phyloP scores from a whole-genome alignment of 257 asterid genomes.

The Nicotiana sylvestris region DNA sequence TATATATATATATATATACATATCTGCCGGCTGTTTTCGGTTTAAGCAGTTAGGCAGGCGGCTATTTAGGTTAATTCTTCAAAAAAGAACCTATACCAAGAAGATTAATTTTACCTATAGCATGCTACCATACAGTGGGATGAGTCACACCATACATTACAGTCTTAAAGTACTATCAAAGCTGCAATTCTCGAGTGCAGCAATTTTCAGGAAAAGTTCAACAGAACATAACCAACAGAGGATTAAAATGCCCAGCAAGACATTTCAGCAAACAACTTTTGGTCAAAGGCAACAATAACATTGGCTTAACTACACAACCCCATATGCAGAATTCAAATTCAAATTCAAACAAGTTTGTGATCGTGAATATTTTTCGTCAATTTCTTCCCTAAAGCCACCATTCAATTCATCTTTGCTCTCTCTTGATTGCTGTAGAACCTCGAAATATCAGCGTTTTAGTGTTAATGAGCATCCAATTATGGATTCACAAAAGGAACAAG shows the following conservation, averaged over 20 bases:
- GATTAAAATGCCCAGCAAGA: not conserved
- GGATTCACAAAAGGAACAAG: not conserved
- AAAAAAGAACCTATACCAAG: not conserved
- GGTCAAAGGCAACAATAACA: not conserved
- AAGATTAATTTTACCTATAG: not conserved
- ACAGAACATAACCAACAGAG: no score
- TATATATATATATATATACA: no score
- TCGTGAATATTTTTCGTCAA: slow-evolving; percentile 14
- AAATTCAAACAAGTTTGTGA: slow-evolving; percentile 14
- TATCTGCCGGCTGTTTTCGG: no score
- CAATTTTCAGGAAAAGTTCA: no score
- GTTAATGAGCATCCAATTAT: not conserved
- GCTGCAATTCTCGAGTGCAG: no score
- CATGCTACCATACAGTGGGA: not conserved
- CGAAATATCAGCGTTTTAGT: not conserved
- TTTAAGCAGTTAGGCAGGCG: no score
- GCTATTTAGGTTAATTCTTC: no score
- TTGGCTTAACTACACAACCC: not conserved
- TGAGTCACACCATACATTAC: not conserved
- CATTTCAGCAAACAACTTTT: not conserved
- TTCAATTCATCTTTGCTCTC: slow-evolving; percentile 3
- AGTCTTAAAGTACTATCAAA: not conserved
- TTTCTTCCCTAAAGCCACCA: slow-evolving; percentile 8
- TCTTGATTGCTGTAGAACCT: not conserved
- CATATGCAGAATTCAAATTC: not conserved